Conservation (phyloP, 768 basidiomycete species). For the Mycena crocata region DNA sequence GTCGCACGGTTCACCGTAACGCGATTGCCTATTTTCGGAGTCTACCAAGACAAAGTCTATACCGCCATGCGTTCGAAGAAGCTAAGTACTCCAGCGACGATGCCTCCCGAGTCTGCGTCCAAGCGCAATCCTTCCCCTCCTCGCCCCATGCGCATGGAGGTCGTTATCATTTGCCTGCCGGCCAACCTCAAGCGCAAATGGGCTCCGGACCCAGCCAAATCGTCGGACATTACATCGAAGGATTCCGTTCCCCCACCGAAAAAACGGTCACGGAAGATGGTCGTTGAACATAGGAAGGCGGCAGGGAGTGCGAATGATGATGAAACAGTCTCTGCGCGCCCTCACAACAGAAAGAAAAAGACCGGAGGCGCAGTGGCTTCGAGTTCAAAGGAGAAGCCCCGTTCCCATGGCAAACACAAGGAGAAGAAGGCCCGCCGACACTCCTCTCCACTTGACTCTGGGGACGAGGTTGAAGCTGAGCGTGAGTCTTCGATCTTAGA, state of each 20-base stretch:
- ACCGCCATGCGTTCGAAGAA: too few relatives aligned
- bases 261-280: conserved; percentile 2
- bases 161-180: conserved; percentile 8
- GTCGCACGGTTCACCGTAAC: too few relatives aligned
- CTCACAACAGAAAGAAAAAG: conserved; percentile 1
- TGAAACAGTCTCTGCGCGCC: conserved; percentile 2
- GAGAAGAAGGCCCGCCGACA: not conserved
- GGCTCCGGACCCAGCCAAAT: not conserved
- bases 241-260: not conserved
- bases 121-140: not conserved
- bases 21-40: too few relatives aligned
- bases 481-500: conserved; percentile 52
- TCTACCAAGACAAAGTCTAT: too few relatives aligned
- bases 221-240: not conserved
- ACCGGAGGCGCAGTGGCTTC: not conserved
- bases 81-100: not conserved
- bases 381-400: conserved; percentile 1
- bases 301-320: not conserved
- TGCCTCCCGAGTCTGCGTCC: not conserved
- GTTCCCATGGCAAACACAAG: conserved; percentile 1
- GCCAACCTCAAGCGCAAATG: conserved; percentile 1
- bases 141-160: conserved; percentile 26
- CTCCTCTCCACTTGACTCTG: conserved; percentile 1
- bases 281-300: not conserved
- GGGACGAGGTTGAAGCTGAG: conserved; percentile 30